Percentiles rank a stretch among this genome's conserved stretches.
Conservation (phyloP, 1,139 yeast genomes). For the Suzukiozyma palmioleophila region DNA sequence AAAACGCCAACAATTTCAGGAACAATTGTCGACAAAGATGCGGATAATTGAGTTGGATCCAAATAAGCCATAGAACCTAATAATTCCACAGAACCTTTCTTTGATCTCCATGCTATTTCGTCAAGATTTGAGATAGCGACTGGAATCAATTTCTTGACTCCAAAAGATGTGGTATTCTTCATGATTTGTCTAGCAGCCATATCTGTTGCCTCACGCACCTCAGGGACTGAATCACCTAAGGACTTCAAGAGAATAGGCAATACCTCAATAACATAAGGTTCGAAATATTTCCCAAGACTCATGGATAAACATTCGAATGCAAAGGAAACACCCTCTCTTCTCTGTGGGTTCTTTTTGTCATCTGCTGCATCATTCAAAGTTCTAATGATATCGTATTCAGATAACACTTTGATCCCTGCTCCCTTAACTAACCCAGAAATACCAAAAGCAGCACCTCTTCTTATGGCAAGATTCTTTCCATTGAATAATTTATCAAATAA, state of each 20-base stretch:
- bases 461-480: conserved; percentile 46
- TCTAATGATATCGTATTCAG: conserved; percentile 74
- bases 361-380: conserved; percentile 81
- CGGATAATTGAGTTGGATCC: conserved; percentile 90
- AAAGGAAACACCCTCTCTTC: conserved; percentile 86
- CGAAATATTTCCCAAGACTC: conserved; percentile 71
- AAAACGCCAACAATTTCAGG: conserved; percentile 96
- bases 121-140: conserved; percentile 82
- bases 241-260: conserved; percentile 76
- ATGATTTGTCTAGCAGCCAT: conserved; percentile 83
- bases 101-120: conserved; percentile 93
- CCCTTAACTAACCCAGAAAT: conserved; percentile 92
- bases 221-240: conserved; percentile 79
- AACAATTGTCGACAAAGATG: conserved; percentile 81
- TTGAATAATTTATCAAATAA: conserved; percentile 58
- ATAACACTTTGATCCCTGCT: conserved; percentile 71
- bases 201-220: conserved; percentile 87
- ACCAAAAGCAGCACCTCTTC: conserved; percentile 96
- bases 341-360: conserved; percentile 69
- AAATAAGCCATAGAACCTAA: conserved; percentile 97
- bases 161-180: conserved; percentile 89
- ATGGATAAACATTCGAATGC: conserved; percentile 82
- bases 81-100: conserved; percentile 93
- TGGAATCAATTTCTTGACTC: conserved; percentile 88
- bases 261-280: conserved; percentile 89